These are phyloP conservation scores for Suillus weaverae DNA, from an alignment of 768 basidiomycete species.

Conservation along the genomic window DNA sequence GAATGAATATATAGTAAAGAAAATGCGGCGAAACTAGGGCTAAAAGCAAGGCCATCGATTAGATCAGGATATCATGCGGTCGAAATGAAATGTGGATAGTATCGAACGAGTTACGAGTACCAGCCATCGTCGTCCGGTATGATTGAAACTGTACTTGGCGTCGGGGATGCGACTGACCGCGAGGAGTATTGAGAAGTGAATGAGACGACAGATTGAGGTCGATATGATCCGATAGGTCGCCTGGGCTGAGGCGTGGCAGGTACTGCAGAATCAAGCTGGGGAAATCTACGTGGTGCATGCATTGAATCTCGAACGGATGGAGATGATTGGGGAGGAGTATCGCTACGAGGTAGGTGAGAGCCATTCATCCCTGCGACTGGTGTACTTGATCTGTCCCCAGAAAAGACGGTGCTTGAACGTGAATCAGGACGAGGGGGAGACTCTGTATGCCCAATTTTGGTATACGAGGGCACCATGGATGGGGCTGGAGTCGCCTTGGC, in stretches of 20 bases:
- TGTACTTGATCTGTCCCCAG: conserved; percentile 49
- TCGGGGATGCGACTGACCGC: conserved; percentile 58
- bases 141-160: conserved; percentile 72
- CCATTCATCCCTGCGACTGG: conserved; percentile 45
- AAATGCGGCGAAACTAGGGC: conserved; percentile 2
- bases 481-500: conserved; percentile 34
- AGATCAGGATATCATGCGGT: conserved; percentile 11
- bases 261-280: conserved; percentile 17
- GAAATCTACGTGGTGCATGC: conserved; percentile 42
- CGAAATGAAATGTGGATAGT: conserved; percentile 15
- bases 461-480: conserved; percentile 38
- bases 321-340: conserved; percentile 46
- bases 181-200: conserved; percentile 27
- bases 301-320: conserved; percentile 74
- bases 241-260: conserved; percentile 8
- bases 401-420: conserved; percentile 64
- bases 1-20: neutral
- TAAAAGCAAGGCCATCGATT: conserved; percentile 1
- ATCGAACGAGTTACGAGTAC: conserved; percentile 51
- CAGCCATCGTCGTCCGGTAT: conserved; percentile 77
- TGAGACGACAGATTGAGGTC: conserved; percentile 6
- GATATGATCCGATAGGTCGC: conserved; percentile 15
- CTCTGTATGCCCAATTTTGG: conserved; percentile 39
- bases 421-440: conserved; percentile 70
- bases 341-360: conserved; percentile 31